A percentile compares a stretch with the other conserved stretches of the same genome.
Evolutionary conservation across 2,329 filamentous ascomycete genomes (phyloP).

Genomic region (Madurella mycetomatis): DNA sequence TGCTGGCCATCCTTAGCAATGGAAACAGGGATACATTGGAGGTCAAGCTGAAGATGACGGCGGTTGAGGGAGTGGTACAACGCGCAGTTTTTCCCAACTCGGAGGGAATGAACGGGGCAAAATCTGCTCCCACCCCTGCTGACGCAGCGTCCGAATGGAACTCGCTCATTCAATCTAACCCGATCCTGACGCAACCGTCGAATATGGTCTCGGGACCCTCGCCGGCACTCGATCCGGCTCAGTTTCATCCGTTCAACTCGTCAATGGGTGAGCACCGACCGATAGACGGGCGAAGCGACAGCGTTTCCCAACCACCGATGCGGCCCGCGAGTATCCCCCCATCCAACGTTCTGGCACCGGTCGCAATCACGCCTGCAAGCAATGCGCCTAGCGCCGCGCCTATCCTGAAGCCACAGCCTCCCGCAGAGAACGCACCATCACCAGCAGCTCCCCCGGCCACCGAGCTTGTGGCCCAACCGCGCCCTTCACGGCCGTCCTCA

Average conservation of each 20-base stretch:
- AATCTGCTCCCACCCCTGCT: slow-evolving; percentile 41
- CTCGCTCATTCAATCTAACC: slow-evolving; percentile 69
- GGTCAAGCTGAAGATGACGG: slow-evolving; percentile 82
- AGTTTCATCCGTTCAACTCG: slow-evolving; percentile 16
- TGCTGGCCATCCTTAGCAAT: slow-evolving; percentile 77
- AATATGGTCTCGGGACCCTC: slow-evolving; percentile 32
- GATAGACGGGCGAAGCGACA: slow-evolving; percentile 17
- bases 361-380: slow-evolving; percentile 5
- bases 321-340: slow-evolving; percentile 22
- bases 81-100: slow-evolving; percentile 26
- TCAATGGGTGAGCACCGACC: slow-evolving; percentile 13
- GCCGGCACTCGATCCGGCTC: slow-evolving; percentile 31
- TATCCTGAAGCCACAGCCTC: slow-evolving; percentile 17
- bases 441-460: slow-evolving; percentile 24
- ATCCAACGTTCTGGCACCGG: slow-evolving; percentile 6
- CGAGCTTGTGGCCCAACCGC: slow-evolving; percentile 26
- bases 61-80: slow-evolving; percentile 57
- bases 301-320: slow-evolving; percentile 14
- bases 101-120: slow-evolving; percentile 21
- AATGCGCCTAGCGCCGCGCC: slow-evolving; percentile 10
- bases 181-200: slow-evolving; percentile 42
- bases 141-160: slow-evolving; percentile 70
- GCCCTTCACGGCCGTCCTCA: slow-evolving; percentile 54
- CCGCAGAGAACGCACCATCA: slow-evolving; percentile 22
- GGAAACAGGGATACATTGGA: slow-evolving; percentile 85